phyloP scores from a whole-genome alignment of 2,329 filamentous ascomycete species.

The Coccinonectria pachysandricola region DNA sequence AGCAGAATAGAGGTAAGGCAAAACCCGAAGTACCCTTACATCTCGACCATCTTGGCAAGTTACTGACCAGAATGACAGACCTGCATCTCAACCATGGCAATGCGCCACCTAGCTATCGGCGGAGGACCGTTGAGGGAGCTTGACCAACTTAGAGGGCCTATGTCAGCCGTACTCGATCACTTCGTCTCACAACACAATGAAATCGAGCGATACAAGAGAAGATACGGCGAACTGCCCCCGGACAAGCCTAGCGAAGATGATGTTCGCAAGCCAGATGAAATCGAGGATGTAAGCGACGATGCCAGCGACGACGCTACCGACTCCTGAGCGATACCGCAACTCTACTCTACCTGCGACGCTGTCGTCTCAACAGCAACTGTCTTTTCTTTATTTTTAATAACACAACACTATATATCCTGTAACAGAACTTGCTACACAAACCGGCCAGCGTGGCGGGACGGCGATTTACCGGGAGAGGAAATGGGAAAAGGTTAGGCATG shows the following conservation, averaged over 20 bases:
- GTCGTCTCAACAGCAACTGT: too few relatives aligned
- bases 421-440: too few relatives aligned
- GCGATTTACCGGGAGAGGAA: too few relatives aligned
- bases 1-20: slow-evolving; percentile 79
- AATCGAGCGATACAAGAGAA: slow-evolving; percentile 49
- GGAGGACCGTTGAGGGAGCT: slow-evolving; percentile 52
- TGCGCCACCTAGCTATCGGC: slow-evolving; percentile 71
- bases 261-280: slow-evolving; percentile 20
- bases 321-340: too few relatives aligned
- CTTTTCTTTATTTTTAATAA: too few relatives aligned
- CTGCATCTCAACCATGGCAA: slow-evolving; percentile 65
- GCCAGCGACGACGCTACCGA: too few relatives aligned
- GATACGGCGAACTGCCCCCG: slow-evolving; percentile 34
- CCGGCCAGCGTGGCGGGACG: too few relatives aligned
- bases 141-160: slow-evolving; percentile 66
- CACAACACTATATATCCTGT: too few relatives aligned
- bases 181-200: slow-evolving; percentile 53
- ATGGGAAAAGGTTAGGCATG: too few relatives aligned
- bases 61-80: too few relatives aligned
- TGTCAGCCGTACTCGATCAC: slow-evolving; percentile 57
- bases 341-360: background rate
- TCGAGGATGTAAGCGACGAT: slow-evolving; percentile 10
- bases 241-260: slow-evolving; percentile 19
- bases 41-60: too few relatives aligned
- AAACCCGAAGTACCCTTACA: slow-evolving; percentile 68